Evolutionary conservation across 257 asterid genomes (phyloP), one percentile per base, ranked within the genome.

Genomic region (Vinca minor): DNA sequence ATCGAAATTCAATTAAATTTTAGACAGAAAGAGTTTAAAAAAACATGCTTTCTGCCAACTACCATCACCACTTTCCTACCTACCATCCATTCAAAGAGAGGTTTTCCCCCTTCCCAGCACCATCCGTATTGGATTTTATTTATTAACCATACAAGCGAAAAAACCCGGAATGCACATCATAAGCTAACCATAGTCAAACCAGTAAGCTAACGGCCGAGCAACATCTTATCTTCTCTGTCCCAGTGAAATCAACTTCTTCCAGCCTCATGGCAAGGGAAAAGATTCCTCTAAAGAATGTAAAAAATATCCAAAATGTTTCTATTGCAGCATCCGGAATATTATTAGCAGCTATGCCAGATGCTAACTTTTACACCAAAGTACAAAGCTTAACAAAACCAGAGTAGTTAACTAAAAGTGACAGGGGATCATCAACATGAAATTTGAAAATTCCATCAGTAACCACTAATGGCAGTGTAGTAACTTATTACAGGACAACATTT

Each of bases 401-500:
- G n/a, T 1, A 1, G 15, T 28, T 4, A 14, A 54, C 12, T 29
- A 8, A 29, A 54, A 15, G 39, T 4, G 4, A 18, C 1, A 54
- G 21, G 15, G 20, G n/a, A 2, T 55, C 65, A 38, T 35, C n/a
- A 59, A 20, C 10, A 4, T 39, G 11, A 23, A 10, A 39, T 9
- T 10, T 26, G 48, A 59, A 38, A 26, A 10, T 49, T 41, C 13
- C 35, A 26, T 50, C 42, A 28, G 32, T 2, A 23, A 59, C 52
- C n/a, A 13, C 31, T 28, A 20, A 11, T 7, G 53, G 63, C 49
- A 66, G 45, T 25, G 25, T 4, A 39, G 10, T 11, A 15, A 35
- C 28, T 69, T 69, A 62, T 69, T 62, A 69, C 1, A 35, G 52
- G 23, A 8, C 47, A 53, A 52, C 17, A 18, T n/a, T 69, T 5